Evolutionary conservation across 1,139 yeast species (phyloP), one percentile per base, ranked within the genome.

Genomic region (Candida sanyaensis): DNA sequence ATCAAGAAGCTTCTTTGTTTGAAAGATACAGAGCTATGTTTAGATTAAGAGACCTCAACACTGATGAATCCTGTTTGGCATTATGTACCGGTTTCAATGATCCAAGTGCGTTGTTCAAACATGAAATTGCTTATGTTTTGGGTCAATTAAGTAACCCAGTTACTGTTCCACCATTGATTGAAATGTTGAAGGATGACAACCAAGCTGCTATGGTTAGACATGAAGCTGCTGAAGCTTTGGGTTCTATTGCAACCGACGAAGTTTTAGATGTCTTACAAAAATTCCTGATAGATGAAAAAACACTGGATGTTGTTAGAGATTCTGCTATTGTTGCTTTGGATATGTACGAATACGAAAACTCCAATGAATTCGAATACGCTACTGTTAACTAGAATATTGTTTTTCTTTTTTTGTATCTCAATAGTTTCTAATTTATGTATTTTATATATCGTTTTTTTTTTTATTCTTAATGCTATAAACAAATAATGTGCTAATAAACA

Each of bases 191-290:
- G 58, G 83, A 89, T 65, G 81, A 78, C 49, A 64, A 70, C 13
- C 97, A 95, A 73, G 98, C 96, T 41, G 96, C 96, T 51, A 95
- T 95, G 99, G 99, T 95, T 32, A 86, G 99, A 73, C 99, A 95
- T 65, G 99, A 95, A 71, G 99, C 99, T 49, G 99, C 99, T 29
- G 99, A 95, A 71, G 99, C 99, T 28, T 78, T 95, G 59, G 99
- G 99, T 24, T 82, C 96, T 28, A 93, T 95, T 65, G 98, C 97
- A 26, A 89, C 97, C n/a, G 96, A 89, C 60, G 97, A 92, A 50
- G 96, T 93, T 44, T 78, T 92, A 56, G 97, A 97, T 13, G 86
- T 93, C 36, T 80, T 95, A 62, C 80, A 88, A 64, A 75, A 84
- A 40, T 88, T 88, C 68, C 79, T 92, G 59, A 75, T 83, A 58